Conservation (phyloP, 352 stramenopile species). For the Globisporangium paddicum region DNA sequence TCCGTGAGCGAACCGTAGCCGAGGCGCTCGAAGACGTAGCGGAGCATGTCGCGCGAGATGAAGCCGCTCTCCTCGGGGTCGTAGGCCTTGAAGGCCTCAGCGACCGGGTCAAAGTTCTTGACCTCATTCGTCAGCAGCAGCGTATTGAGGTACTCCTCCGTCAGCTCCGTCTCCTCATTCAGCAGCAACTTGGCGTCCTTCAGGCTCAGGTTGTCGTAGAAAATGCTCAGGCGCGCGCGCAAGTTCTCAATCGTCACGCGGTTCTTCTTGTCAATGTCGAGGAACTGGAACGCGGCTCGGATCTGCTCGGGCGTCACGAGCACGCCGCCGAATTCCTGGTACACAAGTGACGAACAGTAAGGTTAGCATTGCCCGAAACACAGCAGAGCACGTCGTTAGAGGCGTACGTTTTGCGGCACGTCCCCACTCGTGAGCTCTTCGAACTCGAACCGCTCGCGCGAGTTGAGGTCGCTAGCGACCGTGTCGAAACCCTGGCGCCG, state of each 20-base stretch:
- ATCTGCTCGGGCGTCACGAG: conserved; percentile 85
- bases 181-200: conserved; percentile 84
- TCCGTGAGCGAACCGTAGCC: conserved; percentile 78
- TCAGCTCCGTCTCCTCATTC: conserved; percentile 74
- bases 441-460: conserved; percentile 4
- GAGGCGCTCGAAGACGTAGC: conserved; percentile 76
- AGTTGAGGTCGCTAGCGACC: conserved; percentile 6
- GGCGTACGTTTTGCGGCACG: conserved; percentile 8
- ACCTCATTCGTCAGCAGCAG: conserved; percentile 87
- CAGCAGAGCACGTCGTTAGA: background rate
- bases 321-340: conserved; percentile 73
- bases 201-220: conserved; percentile 85
- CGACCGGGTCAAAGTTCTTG: conserved; percentile 87
- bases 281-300: conserved; percentile 83
- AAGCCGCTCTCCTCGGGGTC: conserved; percentile 86
- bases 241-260: conserved; percentile 81
- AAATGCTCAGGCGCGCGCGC: conserved; percentile 70
- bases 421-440: conserved; percentile 1
- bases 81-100: conserved; percentile 88
- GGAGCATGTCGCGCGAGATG: conserved; percentile 75
- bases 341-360: background rate
- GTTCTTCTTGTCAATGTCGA: conserved; percentile 80
- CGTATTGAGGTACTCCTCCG: conserved; percentile 68
- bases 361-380: background rate
- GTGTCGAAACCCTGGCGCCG: conserved; percentile 9